Evolutionary conservation across 73 alveolate genomes (phyloP), one percentile per base, ranked within the genome.

Genomic region (Tetrahymena borealis): DNA sequence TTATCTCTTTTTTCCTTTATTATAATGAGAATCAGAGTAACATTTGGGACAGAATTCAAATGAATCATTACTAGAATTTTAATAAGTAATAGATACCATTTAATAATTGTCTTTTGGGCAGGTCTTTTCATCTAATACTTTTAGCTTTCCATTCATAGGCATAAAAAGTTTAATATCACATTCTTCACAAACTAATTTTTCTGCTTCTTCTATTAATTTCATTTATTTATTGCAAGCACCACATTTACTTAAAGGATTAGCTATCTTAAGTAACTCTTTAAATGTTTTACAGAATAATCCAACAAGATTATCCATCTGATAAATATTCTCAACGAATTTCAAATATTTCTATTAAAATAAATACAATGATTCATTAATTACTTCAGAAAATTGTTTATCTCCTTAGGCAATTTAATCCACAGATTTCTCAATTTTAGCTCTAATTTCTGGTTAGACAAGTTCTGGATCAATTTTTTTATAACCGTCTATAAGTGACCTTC

Each of bases 401-500:
- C 99, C 99, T 96, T 97, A 96, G 79, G 99, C 99, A 33, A 97
- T 97, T 94, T 94, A 94, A 90, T 95, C 97, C 94, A 97, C 98
- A 39, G 94, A 92, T 91, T 95, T 94, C 95, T 99, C 99, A 85
- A 99, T 99, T 92, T 97, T 98, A 8, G 99, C 96, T 38, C 99
- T 94, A 78, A 99, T 98, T 92, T 97, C 96, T 9, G 99, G 99
- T 40, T 97, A 96, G 20, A 99, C 98, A 90, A 99, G 98, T 94
- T 99, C 99, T 6, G 98, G 96, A 94, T 99, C 99, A 39, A 99
- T 99, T 91, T 96, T 95, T 91, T 99, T 98, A 95, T 96, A 98
- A 13, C 99, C 99, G 95, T 97, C 99, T 40, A 98, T 99, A 36
- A 99, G 95, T 18, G 99, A 98, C 40, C 97, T 95, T 6, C 99